Percentiles rank a stretch among this genome's conserved stretches.
Evolutionary conservation across 169 alveolate genomes (phyloP).

Genomic region (Plasmodium reichenowi): DNA sequence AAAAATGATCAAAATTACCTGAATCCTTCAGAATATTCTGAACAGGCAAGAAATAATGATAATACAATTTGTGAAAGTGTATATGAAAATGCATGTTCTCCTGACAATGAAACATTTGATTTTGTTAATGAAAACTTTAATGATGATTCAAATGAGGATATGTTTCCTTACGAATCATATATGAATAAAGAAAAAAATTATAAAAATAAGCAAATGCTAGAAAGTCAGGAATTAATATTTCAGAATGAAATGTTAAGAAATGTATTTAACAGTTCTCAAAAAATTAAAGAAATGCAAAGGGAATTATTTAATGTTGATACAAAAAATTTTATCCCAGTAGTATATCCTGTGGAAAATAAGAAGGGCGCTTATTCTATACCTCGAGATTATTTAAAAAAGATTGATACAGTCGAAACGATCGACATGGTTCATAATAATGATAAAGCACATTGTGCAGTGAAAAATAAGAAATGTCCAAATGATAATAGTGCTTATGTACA

Average conservation of each 20-base stretch:
- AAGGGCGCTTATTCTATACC: conserved; percentile 29
- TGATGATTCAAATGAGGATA: conserved; percentile 1
- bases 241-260: conserved; percentile 65
- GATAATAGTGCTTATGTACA: not conserved
- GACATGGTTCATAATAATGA: not conserved
- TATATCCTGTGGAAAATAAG: conserved; percentile 8
- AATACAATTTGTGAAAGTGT: conserved; percentile 34
- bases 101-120: conserved; percentile 37
- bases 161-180: conserved; percentile 16
- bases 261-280: conserved; percentile 49
- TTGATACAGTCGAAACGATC: not conserved
- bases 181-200: conserved; percentile 5
- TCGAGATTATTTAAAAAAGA: conserved; percentile 10
- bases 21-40: conserved; percentile 21
- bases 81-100: conserved; percentile 8
- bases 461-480: not conserved
- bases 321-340: conserved; percentile 35
- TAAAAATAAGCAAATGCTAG: conserved; percentile 6
- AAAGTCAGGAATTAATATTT: conserved; percentile 22
- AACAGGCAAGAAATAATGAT: not conserved
- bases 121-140: conserved; percentile 1
- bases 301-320: conserved; percentile 53
- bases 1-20: conserved; percentile 21
- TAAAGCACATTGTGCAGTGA: not conserved
- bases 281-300: conserved; percentile 71